Evolutionary conservation across 305 asterid genomes (phyloP), one percentile per base, ranked within the genome.

Genomic region (Fraxinus sp.): DNA sequence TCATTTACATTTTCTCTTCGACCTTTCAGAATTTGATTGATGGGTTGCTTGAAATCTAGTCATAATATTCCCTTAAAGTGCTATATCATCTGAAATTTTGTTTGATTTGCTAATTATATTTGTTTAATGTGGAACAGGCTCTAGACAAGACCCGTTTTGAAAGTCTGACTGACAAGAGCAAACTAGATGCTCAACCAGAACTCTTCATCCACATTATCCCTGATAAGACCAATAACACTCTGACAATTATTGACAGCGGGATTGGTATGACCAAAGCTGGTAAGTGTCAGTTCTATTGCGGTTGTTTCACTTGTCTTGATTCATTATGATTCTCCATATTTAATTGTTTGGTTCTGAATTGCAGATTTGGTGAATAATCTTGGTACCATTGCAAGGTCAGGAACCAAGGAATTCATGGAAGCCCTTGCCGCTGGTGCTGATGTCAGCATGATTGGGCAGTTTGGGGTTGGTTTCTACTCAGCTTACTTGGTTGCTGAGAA

Each of bases 331-430:
- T 52, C 22, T 52, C 3, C 7, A 18, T 52, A 16, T 5, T 5
- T 52, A 57, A 57, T 18, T 57, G 66, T 57, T 33, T 39, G 14
- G 28, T 85, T 72, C 4, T 5, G 33, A 46, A 28, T 3, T 39
- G 13, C 37, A 26, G 7, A 83, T 71, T 14, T 83, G n/a, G 85
- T 83, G 79, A 83, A 83, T 57, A 83, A 83, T 75, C 76, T 83
- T 5, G 85, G 83, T 71, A 83, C 85, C 79, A 83, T 78, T 70
- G 82, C 82, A 33, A 83, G 85, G 83, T 83, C 85, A 0, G 85
- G 79, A 7, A 83, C 85, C 83, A 83, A 83, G 82, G 86, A 78
- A 78, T 78, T 83, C 57, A 83, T 83, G 86, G 86, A 83, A 26
- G 86, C 79, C 0, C 74, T 83, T 39, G 70, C 77, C 10, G 86